Conservation (phyloP, 768 basidiomycete species). For the Rickenella mellea region DNA sequence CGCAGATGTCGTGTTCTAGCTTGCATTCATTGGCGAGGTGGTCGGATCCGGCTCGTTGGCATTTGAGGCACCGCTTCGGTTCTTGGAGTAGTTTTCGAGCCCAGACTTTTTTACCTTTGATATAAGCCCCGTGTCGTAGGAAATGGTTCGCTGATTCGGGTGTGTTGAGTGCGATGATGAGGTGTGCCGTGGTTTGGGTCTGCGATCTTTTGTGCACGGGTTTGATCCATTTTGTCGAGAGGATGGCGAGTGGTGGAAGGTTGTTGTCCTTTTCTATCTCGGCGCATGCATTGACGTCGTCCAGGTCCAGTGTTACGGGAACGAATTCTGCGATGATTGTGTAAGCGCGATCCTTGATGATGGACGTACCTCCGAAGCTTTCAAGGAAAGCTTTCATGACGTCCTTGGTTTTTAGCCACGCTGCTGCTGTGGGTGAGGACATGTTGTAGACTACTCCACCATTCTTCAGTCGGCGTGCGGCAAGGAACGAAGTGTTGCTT, state of each 20-base stretch:
- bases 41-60: constrained; percentile 9
- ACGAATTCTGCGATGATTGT: constrained; percentile 14
- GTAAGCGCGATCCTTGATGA: constrained; percentile 2
- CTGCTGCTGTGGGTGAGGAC: constrained; percentile 2
- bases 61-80: constrained; percentile 17
- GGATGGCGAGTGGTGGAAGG: constrained; percentile 3
- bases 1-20: constrained; percentile 7
- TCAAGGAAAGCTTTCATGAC: constrained; percentile 6
- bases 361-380: constrained; percentile 7
- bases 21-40: constrained; percentile 12
- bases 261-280: constrained; percentile 11
- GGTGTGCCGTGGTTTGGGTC: constrained; percentile 15
- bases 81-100: constrained; percentile 13
- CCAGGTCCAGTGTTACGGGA: constrained; percentile 10
- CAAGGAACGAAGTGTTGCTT: background rate
- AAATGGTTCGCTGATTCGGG: constrained; percentile 14
- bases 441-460: constrained; percentile 12
- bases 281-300: background rate
- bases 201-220: constrained; percentile 6
- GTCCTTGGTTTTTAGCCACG: constrained; percentile 9
- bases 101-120: constrained; percentile 8
- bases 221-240: constrained; percentile 18
- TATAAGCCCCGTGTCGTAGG: too few relatives aligned
- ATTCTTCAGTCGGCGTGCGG: constrained; percentile 1
- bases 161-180: constrained; percentile 13